Evolutionary conservation across 1,284 basidiomycete species (phyloP), one percentile per base, ranked within the genome.

Genomic region (Cystobasidium sp.): DNA sequence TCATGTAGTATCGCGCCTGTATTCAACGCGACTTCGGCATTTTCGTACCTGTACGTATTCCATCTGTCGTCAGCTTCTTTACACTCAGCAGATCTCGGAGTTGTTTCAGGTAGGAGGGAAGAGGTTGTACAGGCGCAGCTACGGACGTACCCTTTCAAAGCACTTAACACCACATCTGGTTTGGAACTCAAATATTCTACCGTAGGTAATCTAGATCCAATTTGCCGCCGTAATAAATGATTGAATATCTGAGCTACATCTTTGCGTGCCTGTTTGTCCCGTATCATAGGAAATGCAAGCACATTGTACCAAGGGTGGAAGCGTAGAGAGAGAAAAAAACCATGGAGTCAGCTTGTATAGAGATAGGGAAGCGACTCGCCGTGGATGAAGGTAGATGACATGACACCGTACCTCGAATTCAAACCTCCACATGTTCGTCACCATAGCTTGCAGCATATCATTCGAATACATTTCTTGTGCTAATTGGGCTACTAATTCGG

Each of bases 1-100:
- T 99, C 97, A 78, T 94, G 91, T 64, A 99, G 85, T 74, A 99
- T 92, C 93, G 98, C 96, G 8, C 97, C 97, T 0, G 97, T 98
- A 81, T 99, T 99, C 74, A 99, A 86, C 6, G 95, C 94, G 61
- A 98, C 87, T 76, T 99, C 96, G 79, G 95, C 91, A 79, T 97
- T 94, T 82, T 90, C 90, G 81, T 99, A 99, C 1, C 86, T 87
- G 76, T 46, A 16, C 31, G 5, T 31, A 31, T 31, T 31, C 31
- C 31, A 31, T 31, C 31, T 31, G 31, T 31, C 31, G 31, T 31
- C 31, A 31, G 31, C 5, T 5, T 31, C 31, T 31, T 31, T 31
- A 31, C 31, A 31, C 31, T 31, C 31, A 31, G 31, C 31, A 31
- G 31, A 31, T 31, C 31, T 31, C 31, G 68, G 74, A 6, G 43